A percentile compares a stretch with the other conserved stretches of the same genome.
Conservation (phyloP, 352 stramenopile genomes). For the Globisporangium canariense region DNA sequence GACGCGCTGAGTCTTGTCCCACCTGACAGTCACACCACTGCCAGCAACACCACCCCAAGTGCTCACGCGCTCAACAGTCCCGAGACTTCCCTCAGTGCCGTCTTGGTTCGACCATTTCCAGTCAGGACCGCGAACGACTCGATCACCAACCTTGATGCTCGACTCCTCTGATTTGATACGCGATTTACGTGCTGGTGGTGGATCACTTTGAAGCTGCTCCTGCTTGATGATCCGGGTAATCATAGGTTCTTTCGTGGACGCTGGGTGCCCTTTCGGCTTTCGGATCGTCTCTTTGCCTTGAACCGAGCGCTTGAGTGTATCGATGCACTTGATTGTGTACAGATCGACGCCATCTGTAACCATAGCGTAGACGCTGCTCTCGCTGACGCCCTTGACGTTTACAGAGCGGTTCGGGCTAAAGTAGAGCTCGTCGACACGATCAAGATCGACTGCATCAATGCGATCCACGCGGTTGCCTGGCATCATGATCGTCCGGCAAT, state of each 20-base stretch:
- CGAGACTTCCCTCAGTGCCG: slow-evolving; percentile 48
- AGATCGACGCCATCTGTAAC: slow-evolving; percentile 57
- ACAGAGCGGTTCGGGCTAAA: slow-evolving; percentile 40
- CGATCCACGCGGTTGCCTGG: slow-evolving; percentile 59
- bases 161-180: slow-evolving; percentile 8
- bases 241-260: slow-evolving; percentile 2
- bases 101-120: slow-evolving; percentile 86
- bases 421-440: slow-evolving; percentile 50
- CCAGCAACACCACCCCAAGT: slow-evolving; percentile 75
- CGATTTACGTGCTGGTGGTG: slow-evolving; percentile 10
- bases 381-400: slow-evolving; percentile 31
- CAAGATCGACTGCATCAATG: slow-evolving; percentile 39
- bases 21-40: slow-evolving; percentile 74
- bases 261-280: slow-evolving; percentile 21
- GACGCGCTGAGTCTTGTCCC: slow-evolving; percentile 80
- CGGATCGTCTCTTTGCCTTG: slow-evolving; percentile 27
- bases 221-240: slow-evolving; percentile 9
- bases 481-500: slow-evolving; percentile 76
- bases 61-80: slow-evolving; percentile 76
- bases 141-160: slow-evolving; percentile 56
- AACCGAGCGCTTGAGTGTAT: slow-evolving; percentile 42
- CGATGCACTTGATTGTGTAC: slow-evolving; percentile 63
- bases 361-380: slow-evolving; percentile 73
- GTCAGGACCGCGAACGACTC: slow-evolving; percentile 66
- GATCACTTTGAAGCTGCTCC: slow-evolving; percentile 8